Base-by-base conservation (phyloP, 768 basidiomycete species). In the Pleurotus ostreatus region DNA sequence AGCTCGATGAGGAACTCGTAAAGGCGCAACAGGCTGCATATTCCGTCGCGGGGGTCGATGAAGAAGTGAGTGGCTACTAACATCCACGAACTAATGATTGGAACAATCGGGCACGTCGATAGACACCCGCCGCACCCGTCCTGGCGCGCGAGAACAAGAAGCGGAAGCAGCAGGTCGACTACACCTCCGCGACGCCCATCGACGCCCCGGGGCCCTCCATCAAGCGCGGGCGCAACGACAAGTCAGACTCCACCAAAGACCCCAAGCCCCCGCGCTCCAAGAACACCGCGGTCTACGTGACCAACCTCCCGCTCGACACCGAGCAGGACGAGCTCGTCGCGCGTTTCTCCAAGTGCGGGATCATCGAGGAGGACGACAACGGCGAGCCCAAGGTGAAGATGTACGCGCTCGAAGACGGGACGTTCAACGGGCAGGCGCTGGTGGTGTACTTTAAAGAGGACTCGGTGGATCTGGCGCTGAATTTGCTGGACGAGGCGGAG, bases 381-480 rank as follows among this genome's bases (percentile, higher is more conserved):
- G 94, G 92, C 2, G 83, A 92, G 56, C 86, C 88, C n/a, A 92
- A 95, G 66, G 82, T 98, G 68, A 99, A 99, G 77, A 78, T 98
- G 76, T 99, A 99, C 70, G 89, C 90, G 46, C 84, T 83, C 57
- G 92, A 92, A 4, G 83, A 91, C 58, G 94, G 95, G 34, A 67
- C 80, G 22, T 97, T 98, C 71, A 97, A 83, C 62, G 96, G 97
- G 39, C 96, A 98, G 62, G 96, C 94, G 2, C 73, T 98, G 61
- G 87, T 99, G 56, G 94, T 98, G 34, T 99, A 91, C 71, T 96
- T 98, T 79, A 97, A 97, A 70, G 94, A 96, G 68, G 95, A 94
- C 58, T 92, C 89, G n/a, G 97, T 98, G 16, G 71, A 75, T 3
- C 77, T 98, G 54, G 96, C 95, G 7, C 66, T 91, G 59, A 88